Evolutionary conservation across 2,329 filamentous ascomycete genomes (phyloP), one percentile per base, ranked within the genome.

Genomic region (Zasmidium angulare): DNA sequence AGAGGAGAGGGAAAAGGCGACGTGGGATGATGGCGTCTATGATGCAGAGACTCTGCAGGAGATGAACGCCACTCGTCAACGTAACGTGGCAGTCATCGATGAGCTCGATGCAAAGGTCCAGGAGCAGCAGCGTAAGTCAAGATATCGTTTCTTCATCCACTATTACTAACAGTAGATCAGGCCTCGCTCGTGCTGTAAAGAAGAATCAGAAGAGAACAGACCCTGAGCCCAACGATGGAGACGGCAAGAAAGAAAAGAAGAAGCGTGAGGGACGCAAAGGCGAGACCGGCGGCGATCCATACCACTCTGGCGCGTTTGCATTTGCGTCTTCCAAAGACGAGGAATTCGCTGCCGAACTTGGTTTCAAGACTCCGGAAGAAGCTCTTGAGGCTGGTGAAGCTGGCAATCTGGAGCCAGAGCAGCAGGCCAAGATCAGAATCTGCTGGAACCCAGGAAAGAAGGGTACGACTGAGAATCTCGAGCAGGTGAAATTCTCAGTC

Each of bases 401-500:
- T 3, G 68, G 60, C 23, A 61, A 65, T 29, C 57, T 71, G 19
- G 58, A 66, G 26, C 48, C 61, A 12, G 67, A 71, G 2, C 53
- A 61, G 17, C 63, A 65, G 60, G 66, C 65, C 26, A 53, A 60
- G 23, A 68, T 74, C 61, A 66, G 66, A 56, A 69, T 73, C 55
- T 65, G 63, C 58, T 73, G 72, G 69, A 70, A 69, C 50, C 70
- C 71, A n/a, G 68, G 69, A 61, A 72, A 72, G 66, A 71, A 68
- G 55, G 68, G 69, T 23, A 60, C 60, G 19, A 66, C 71, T 12
- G 63, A 68, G 52, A 63, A 69, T 22, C 68, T 74, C 3, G 61
- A 67, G 62, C 70, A 72, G 47, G 68, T 66, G 40, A 55, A 54
- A 10, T 73, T 74, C 63, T 66, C 69, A 19, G 60, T 72, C 46